Base-by-base conservation (phyloP, 257 asterid species). In the Penstemon newberryi region DNA sequence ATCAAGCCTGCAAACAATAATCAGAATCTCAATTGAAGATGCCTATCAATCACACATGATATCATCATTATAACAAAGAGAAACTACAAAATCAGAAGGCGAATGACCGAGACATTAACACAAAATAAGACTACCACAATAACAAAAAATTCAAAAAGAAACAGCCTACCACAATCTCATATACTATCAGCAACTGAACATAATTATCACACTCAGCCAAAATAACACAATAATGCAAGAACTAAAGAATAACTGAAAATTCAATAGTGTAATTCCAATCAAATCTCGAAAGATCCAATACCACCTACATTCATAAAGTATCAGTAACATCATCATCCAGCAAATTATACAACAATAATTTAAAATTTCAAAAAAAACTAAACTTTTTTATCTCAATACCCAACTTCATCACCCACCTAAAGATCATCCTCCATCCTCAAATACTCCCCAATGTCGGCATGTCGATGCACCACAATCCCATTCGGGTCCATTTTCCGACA, bases 401-500 rank as follows among this genome's bases (percentile, higher is more conserved):
- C 7, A 71, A 56, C 13, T 37, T 53, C 54, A 46, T 1, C 70
- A 25, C 19, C 8, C 18, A 51, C 4, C 80, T 82, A 87, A 56
- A 92, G 95, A 0, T 92, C 97, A 80, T 90, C 98, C 70, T 90
- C 97, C 87, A 77, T 85, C 78, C 97, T 84, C 89, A 92, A 77
- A 76, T 88, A 92, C 83, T 90, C 98, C 56, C 96, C 98, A 50
- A 86, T 82, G 76, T 92, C 98, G 0, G 95, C 80, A 47, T 90
- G 96, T 15, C 91, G 81, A 74, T 88, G 89, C 38, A 92, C 97
- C 3, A 90, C 95, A 43, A 77, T 88, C 46, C 95, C 95, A 75
- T 92, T 85, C 0, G 96, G 98, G 54, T 90, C 97, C 89, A 86
- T 87, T 70, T 88, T 92, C 84, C 96, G 52, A 37, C 96, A 86